phyloP scores from a whole-genome alignment of 257 asterid genomes.

The Solanum peruvianum region DNA sequence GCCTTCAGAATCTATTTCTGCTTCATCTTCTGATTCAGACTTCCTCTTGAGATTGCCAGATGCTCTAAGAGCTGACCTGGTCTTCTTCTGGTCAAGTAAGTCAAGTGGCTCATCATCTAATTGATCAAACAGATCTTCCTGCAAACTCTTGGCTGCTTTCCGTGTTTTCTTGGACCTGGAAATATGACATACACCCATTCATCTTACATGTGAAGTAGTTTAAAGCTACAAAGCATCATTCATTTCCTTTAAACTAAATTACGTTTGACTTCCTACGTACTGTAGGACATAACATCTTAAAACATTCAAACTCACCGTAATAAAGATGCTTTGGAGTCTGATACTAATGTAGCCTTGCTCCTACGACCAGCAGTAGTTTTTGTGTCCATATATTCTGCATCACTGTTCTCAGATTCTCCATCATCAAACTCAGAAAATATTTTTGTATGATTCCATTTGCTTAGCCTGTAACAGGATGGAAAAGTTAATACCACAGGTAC shows the following conservation, averaged over 20 bases:
- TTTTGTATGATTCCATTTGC: constrained; percentile 88
- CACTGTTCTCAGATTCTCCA: constrained; percentile 44
- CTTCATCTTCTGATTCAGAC: constrained; percentile 73
- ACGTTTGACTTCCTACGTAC: not conserved
- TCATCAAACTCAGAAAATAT: constrained; percentile 80
- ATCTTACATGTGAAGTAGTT: not conserved
- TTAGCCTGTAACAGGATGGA: constrained; percentile 41
- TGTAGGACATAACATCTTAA: not conserved
- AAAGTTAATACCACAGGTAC: not conserved
- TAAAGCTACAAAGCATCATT: not conserved
- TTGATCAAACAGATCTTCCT: constrained; percentile 74
- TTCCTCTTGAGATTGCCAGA: constrained; percentile 29
- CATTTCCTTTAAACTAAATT: not conserved
- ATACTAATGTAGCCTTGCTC: constrained; percentile 32
- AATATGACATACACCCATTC: not conserved
- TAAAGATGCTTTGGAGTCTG: constrained; percentile 44
- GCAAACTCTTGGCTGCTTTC: constrained; percentile 56
- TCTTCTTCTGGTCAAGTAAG: constrained; percentile 64
- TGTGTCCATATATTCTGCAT: constrained; percentile 27
- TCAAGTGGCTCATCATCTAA: constrained; percentile 88
- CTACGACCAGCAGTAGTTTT: constrained; percentile 29
- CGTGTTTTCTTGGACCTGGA: constrained; percentile 57
- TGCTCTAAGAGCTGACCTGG: constrained; percentile 76
- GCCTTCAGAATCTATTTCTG: constrained; percentile 69
- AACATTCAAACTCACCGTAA: constrained; percentile 36